Evolutionary conservation across 331 rosid species (phyloP).

Genomic region (Rhamnella rubrinervis): DNA sequence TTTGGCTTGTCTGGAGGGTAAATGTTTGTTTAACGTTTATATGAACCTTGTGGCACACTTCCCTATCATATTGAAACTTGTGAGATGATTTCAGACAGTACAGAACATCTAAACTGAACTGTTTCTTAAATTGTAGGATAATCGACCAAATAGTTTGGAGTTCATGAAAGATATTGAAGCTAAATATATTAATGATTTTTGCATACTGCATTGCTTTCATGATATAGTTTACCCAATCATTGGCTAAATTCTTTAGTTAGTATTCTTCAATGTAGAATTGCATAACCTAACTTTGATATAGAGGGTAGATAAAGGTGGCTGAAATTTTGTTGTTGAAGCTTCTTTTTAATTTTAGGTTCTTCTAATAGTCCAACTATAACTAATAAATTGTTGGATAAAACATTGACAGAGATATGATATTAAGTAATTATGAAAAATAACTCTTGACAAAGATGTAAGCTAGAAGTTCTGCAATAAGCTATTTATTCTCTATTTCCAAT

Average conservation of each 20-base stretch:
- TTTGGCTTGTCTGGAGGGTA: conserved; percentile 98
- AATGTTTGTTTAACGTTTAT: conserved; percentile 18
- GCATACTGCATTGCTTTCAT: not conserved
- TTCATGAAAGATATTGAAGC: not conserved
- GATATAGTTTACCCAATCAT: not conserved
- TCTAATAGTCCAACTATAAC: not conserved
- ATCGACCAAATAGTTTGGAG: not conserved
- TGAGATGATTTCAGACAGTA: not conserved
- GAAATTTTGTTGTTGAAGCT: not conserved
- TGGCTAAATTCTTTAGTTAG: not conserved
- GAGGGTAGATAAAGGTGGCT: not conserved
- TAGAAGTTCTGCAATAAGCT: not conserved
- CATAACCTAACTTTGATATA: conserved; percentile 1
- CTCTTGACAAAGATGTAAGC: not conserved
- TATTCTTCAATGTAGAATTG: not conserved
- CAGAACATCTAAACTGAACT: not conserved
- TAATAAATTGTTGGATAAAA: conserved; percentile 2
- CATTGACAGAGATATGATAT: not conserved
- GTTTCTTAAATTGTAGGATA: not conserved
- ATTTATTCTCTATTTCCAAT: not conserved
- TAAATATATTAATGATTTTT: not conserved
- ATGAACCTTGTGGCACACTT: not conserved
- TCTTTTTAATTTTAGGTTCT: not conserved
- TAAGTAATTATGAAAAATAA: not conserved
- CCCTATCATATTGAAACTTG: not conserved